Percentiles rank a stretch among this genome's conserved stretches.
Conservation (phyloP, 345 rosid genomes). For the Moricandia moricandioides region DNA sequence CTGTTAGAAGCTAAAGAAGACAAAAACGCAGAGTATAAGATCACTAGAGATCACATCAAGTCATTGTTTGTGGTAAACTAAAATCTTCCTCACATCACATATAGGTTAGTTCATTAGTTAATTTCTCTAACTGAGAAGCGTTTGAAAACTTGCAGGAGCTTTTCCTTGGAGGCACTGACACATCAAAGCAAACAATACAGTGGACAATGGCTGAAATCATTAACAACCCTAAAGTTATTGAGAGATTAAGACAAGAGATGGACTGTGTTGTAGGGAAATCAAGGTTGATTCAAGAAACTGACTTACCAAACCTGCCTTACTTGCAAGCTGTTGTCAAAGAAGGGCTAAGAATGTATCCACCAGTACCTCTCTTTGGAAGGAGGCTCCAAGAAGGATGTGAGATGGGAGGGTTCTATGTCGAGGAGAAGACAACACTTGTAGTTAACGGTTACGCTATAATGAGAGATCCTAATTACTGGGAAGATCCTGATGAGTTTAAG, state of each 20-base stretch:
- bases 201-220: slow-evolving; percentile 63
- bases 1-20: slow-evolving; percentile 53
- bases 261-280: slow-evolving; percentile 41
- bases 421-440: slow-evolving; percentile 47
- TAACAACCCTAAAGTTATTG: slow-evolving; percentile 26
- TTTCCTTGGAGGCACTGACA: slow-evolving; percentile 58
- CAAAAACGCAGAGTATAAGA: slow-evolving; percentile 50
- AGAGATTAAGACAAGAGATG: slow-evolving; percentile 43
- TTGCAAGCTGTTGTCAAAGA: slow-evolving; percentile 59
- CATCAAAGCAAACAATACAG: slow-evolving; percentile 43
- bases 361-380: slow-evolving; percentile 46
- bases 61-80: slow-evolving; percentile 54
- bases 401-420: slow-evolving; percentile 46
- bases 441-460: slow-evolving; percentile 57
- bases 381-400: slow-evolving; percentile 39
- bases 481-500: slow-evolving; percentile 50
- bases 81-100: neutral
- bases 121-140: neutral
- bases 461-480: slow-evolving; percentile 59
- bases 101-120: neutral
- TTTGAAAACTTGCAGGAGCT: slow-evolving; percentile 42
- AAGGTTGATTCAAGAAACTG: slow-evolving; percentile 57
- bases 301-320: slow-evolving; percentile 31
- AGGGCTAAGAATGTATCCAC: slow-evolving; percentile 59
- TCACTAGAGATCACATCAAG: slow-evolving; percentile 60